Evolutionary conservation across 1,284 basidiomycete species (phyloP), one percentile per base, ranked within the genome.

Genomic region (Ustilago loliicola): DNA sequence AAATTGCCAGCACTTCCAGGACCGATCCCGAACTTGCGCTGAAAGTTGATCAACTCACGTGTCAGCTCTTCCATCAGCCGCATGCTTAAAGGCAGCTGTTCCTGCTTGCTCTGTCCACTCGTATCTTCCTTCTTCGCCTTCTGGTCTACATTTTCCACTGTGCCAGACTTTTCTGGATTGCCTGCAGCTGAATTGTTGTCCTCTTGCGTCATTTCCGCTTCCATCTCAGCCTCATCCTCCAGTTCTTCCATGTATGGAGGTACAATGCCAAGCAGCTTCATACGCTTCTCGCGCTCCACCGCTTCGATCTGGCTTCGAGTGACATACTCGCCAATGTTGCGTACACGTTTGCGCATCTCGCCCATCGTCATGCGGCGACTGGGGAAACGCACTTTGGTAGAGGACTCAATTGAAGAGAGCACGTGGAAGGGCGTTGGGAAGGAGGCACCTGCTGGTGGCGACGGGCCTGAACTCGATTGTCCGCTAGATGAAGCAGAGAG

Each of bases 271-370:
- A 95, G 77, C 53, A 79, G 62, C 59, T 71, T 65, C 62, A 79
- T 85, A 54, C 83, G 73, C 75, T 84, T 85, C 53, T 81, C 85
- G 7, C 86, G 72, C 53, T 87, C 87, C 21, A 83, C 83, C 36
- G 85, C 83, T 67, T 88, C 87, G 25, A 86, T 78, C 74, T 87
- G 86, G 30, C 86, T 83, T 23, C 88, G 79, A 0, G 87, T 87
- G 19, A 89, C 94, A 91, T 94, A 98, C 83, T 98, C 96, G 38
- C 96, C 91, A 66, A 98, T 90, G 64, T 93, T 91, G 52, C 94
- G 90, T 23, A 97, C 94, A 23, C 96, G 91, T 88, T 98, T 98
- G 86, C 95, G 93, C 94, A 99, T 97, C 86, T 99, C 96, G 21
- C 92, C 92, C 27, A 96, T 92, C 79, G 95, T 97, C 90, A 93